These are phyloP conservation scores for Xylariaceae sp. DNA, from an alignment of 2,329 filamentous ascomycete genomes.

Conservation along the genomic window DNA sequence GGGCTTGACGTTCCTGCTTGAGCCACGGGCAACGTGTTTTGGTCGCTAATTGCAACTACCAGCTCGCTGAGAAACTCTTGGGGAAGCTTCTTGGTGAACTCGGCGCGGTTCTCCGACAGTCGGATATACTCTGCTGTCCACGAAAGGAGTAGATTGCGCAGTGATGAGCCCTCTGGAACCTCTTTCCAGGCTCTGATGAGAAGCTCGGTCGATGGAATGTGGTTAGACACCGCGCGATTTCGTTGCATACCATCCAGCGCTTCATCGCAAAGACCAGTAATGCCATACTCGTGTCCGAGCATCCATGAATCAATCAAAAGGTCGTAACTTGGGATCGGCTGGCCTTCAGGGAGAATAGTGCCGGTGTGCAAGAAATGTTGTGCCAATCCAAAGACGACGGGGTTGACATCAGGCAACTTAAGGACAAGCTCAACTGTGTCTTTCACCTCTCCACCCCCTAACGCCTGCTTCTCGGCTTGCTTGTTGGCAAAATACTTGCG, in stretches of 20 bases:
- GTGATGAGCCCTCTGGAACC: conserved; percentile 56
- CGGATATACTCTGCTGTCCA: conserved; percentile 64
- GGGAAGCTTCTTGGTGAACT: conserved; percentile 58
- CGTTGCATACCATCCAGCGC: conserved; percentile 56
- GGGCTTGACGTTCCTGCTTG: conserved; percentile 26
- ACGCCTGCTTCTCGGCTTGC: conserved; percentile 33
- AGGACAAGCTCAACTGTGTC: conserved; percentile 52
- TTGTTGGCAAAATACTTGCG: conserved; percentile 40
- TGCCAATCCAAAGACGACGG: conserved; percentile 51
- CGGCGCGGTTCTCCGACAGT: conserved; percentile 50
- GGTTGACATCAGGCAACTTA: conserved; percentile 44
- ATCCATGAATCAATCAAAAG: conserved; percentile 54
- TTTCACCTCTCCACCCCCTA: too few species aligned
- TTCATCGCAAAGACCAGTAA: conserved; percentile 53
- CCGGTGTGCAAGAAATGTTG: conserved; percentile 54
- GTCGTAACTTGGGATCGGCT: conserved; percentile 49
- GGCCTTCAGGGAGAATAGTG: conserved; percentile 39
- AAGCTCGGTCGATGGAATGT: conserved; percentile 55
- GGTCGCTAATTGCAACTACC: conserved; percentile 57
- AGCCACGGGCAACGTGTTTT: conserved; percentile 39
- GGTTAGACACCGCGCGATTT: conserved; percentile 47
- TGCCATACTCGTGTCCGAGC: conserved; percentile 47
- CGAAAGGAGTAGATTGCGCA: conserved; percentile 53
- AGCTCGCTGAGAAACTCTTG: conserved; percentile 61
- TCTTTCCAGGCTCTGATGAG: conserved; percentile 60